Conservation (phyloP, 2,329 filamentous ascomycete species). For the Scytalidium lignicola region DNA sequence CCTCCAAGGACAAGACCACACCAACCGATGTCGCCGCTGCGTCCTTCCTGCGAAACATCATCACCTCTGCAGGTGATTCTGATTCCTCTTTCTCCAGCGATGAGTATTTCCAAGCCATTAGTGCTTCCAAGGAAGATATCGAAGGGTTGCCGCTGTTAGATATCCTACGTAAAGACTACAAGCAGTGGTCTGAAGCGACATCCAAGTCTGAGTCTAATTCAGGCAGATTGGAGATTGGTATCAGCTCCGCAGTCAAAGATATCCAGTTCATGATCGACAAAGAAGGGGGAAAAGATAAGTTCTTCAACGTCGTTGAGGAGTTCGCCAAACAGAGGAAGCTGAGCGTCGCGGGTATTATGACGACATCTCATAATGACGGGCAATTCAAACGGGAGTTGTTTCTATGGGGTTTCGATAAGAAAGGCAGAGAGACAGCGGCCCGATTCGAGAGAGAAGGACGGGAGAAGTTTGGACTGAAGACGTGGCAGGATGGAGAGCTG, state of each 20-base stretch:
- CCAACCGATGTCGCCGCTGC: constrained; percentile 54
- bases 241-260: constrained; percentile 59
- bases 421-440: constrained; percentile 44
- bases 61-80: constrained; percentile 8
- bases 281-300: constrained; percentile 33
- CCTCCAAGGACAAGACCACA: constrained; percentile 59
- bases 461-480: constrained; percentile 49
- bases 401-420: constrained; percentile 54
- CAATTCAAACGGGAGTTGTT: constrained; percentile 62
- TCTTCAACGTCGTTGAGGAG: constrained; percentile 42
- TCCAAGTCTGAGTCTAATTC: background rate
- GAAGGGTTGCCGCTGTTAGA: constrained; percentile 56
- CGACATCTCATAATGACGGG: constrained; percentile 50
- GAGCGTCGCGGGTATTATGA: constrained; percentile 66
- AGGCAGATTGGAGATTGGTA: constrained; percentile 53
- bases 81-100: constrained; percentile 42
- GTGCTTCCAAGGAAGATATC: constrained; percentile 63
- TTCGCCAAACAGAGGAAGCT: constrained; percentile 55
- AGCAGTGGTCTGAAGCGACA: constrained; percentile 59
- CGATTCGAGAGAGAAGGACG: constrained; percentile 45
- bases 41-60: constrained; percentile 49
- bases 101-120: constrained; percentile 55
- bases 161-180: constrained; percentile 78
- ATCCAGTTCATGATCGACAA: constrained; percentile 57
- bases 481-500: constrained; percentile 45